Conservation (phyloP, 148 eudicot species). For the Camellia lanceoleosa region DNA sequence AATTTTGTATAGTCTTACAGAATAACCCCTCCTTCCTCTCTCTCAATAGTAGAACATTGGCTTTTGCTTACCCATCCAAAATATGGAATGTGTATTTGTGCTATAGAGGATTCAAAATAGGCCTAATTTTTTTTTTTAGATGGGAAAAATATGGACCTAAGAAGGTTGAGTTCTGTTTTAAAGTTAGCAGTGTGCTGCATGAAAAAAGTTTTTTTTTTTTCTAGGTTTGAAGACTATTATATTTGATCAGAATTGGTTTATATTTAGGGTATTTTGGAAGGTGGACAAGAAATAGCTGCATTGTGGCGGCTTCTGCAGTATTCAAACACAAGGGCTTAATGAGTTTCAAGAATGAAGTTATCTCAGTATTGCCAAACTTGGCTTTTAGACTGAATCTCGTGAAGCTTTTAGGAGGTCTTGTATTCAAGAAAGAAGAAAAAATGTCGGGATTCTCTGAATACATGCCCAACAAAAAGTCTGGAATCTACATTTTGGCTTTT, state of each 20-base stretch:
- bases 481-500: conserved; percentile 5
- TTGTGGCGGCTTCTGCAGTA: not conserved
- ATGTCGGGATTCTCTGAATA: not conserved
- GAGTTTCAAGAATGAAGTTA: conserved; percentile 5
- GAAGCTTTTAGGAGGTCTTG: not conserved
- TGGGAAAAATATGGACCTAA: too few relatives aligned
- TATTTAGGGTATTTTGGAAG: conserved; percentile 12
- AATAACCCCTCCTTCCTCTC: too few relatives aligned
- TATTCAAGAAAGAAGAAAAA: conserved; percentile 5
- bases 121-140: too few relatives aligned
- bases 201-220: not conserved
- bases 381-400: conserved; percentile 3
- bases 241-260: not conserved
- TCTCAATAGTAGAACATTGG: too few relatives aligned
- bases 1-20: too few relatives aligned
- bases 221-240: not conserved
- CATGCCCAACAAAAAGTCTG: not conserved
- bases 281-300: conserved; percentile 4
- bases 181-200: not conserved
- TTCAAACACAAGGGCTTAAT: not conserved
- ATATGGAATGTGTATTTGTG: too few relatives aligned
- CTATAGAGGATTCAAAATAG: too few relatives aligned
- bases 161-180: not conserved
- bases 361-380: not conserved
- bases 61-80: too few relatives aligned